phyloP scores from a whole-genome alignment of 2,329 filamentous ascomycete species.

The Tolypocladium amazonense region DNA sequence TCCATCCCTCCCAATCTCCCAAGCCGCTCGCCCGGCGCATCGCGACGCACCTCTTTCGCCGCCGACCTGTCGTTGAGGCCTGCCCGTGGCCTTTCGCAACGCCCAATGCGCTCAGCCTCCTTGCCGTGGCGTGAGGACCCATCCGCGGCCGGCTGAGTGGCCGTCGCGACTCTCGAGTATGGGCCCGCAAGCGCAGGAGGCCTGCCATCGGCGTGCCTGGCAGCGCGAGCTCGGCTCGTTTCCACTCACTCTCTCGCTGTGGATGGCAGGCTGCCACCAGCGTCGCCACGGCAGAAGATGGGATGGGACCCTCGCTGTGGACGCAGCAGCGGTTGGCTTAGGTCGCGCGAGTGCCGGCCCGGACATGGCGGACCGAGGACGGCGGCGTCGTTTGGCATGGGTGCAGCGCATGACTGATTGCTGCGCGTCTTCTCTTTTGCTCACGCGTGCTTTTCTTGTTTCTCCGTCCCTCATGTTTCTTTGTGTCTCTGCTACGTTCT shows the following conservation, averaged over 20 bases:
- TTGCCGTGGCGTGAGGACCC: slow-evolving; percentile 8
- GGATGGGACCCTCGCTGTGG: not conserved
- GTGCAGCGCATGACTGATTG: not conserved
- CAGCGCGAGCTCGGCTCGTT: not conserved
- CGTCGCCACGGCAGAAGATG: not conserved
- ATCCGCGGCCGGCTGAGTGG: slow-evolving; percentile 4
- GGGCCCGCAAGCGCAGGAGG: not conserved
- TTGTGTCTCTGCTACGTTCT: not conserved
- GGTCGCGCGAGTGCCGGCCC: not conserved
- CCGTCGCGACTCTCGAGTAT: not conserved
- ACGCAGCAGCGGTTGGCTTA: not conserved
- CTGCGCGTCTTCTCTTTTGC: not conserved
- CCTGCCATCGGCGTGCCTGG: not conserved
- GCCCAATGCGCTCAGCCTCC: not conserved
- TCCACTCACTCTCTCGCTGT: not conserved
- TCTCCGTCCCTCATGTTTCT: not conserved
- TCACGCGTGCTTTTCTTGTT: not conserved
- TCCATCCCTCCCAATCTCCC: not conserved
- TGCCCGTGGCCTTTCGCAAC: slow-evolving; percentile 1
- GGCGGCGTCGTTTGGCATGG: not conserved
- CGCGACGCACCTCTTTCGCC: not conserved
- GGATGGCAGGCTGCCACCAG: not conserved
- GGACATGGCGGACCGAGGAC: not conserved
- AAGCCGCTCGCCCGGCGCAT: not conserved
- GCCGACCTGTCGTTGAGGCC: not conserved